Evolutionary conservation across 2,329 filamentous ascomycete species (phyloP).

Genomic region (Pseudocercospora pini-densiflorae): DNA sequence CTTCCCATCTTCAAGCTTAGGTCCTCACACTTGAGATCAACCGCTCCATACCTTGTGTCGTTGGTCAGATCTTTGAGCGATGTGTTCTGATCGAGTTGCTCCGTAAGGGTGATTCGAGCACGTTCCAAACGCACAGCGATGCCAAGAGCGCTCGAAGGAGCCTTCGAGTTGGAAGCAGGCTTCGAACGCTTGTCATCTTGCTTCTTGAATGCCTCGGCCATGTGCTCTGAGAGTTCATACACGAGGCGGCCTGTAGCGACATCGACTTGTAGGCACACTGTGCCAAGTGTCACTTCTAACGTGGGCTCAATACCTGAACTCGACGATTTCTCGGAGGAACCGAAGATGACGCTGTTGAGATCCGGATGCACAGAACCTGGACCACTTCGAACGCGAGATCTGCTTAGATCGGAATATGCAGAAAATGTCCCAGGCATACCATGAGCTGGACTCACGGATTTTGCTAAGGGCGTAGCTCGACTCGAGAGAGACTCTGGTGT

Average conservation of each 20-base stretch:
- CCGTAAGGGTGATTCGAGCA: conserved; percentile 7
- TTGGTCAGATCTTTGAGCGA: neutral
- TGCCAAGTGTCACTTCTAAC: conserved; percentile 25
- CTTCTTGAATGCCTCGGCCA: neutral
- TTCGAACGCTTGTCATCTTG: neutral
- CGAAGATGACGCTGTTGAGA: conserved; percentile 11
- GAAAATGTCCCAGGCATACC: conserved; percentile 54
- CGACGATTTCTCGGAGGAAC: neutral
- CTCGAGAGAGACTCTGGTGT: neutral
- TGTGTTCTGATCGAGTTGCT: conserved; percentile 1
- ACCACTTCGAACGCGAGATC: conserved; percentile 18
- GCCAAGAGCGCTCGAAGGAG: neutral
- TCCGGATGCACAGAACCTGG: conserved; percentile 14
- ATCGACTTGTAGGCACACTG: conserved; percentile 26
- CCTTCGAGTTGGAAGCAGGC: neutral
- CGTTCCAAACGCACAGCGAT: conserved; percentile 13
- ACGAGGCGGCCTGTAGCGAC: conserved; percentile 28
- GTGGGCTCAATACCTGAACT: neutral
- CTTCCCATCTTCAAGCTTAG: neutral
- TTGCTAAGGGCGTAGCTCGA: neutral
- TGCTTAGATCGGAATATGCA: conserved; percentile 49
- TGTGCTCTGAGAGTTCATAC: conserved; percentile 16
- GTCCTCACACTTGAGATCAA: conserved; percentile 18
- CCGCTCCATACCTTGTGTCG: neutral
- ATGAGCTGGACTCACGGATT: conserved; percentile 11